Evolutionary conservation across 2,329 filamentous ascomycete species (phyloP).

Genomic region (Ascochyta fabae): DNA sequence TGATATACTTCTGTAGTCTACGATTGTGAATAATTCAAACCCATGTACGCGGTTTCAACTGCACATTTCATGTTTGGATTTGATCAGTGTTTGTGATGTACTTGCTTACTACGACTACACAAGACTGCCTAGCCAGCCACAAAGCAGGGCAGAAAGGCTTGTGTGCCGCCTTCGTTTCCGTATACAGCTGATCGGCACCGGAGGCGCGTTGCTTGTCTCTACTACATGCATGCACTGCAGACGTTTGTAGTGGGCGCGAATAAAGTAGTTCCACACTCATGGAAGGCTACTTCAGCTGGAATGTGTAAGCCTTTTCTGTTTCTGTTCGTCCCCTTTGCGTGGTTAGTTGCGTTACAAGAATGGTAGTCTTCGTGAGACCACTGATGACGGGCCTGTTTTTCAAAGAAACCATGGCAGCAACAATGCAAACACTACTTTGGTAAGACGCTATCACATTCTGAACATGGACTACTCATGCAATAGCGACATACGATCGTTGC

Average conservation of each 20-base stretch:
- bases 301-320: too few relatives aligned
- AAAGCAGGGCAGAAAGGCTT: conserved; percentile 3
- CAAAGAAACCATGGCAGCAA: too few relatives aligned
- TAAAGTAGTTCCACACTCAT: too few relatives aligned
- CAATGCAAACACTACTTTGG: too few relatives aligned
- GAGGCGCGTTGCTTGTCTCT: not conserved
- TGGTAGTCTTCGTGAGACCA: too few relatives aligned
- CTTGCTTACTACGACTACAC: not conserved
- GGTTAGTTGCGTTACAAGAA: too few relatives aligned
- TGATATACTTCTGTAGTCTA: not conserved
- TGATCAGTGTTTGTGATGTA: not conserved
- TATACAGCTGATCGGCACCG: not conserved
- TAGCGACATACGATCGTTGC: not conserved
- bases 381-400: too few relatives aligned
- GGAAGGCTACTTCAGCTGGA: too few relatives aligned
- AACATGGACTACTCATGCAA: too few relatives aligned
- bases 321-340: too few relatives aligned
- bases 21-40: not conserved
- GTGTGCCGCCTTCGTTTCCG: not conserved
- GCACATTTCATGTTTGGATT: not conserved
- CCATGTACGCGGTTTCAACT: too few relatives aligned
- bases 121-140: conserved; percentile 3
- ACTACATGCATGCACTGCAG: not conserved
- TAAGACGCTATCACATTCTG: not conserved
- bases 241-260: too few relatives aligned